phyloP scores from a whole-genome alignment of 2,329 filamentous ascomycete species.

The Aspergillus novofumigatus region DNA sequence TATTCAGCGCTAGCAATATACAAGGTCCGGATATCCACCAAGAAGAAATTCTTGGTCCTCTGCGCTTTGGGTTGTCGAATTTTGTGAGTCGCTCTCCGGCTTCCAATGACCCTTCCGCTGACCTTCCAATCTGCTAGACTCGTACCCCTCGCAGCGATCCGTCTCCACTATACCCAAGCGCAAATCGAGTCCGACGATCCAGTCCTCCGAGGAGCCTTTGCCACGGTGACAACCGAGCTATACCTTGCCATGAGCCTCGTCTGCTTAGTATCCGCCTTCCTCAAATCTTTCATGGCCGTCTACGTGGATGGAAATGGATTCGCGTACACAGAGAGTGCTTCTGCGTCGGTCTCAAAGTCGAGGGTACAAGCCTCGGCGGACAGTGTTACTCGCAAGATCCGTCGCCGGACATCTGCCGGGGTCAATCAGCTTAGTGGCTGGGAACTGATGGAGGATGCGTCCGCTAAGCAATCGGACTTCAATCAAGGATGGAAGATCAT shows the following conservation, averaged over 20 bases:
- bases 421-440: background rate
- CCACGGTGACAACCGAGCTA: conserved; percentile 11
- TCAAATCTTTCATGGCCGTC: conserved; percentile 13
- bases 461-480: background rate
- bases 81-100: background rate
- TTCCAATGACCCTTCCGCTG: background rate
- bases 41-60: conserved; percentile 12
- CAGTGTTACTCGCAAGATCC: background rate
- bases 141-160: conserved; percentile 5
- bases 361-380: background rate
- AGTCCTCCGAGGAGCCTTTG: conserved; percentile 10
- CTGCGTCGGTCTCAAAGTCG: background rate
- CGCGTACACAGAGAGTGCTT: conserved; percentile 5
- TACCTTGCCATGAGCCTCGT: conserved; percentile 11
- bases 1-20: conserved; percentile 10
- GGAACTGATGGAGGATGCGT: background rate
- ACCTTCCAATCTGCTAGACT: background rate
- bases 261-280: conserved; percentile 11
- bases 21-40: conserved; percentile 10
- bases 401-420: background rate
- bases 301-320: conserved; percentile 4
- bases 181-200: conserved; percentile 10
- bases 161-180: conserved; percentile 3
- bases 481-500: background rate
- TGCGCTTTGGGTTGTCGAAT: conserved; percentile 9